Percentiles rank a stretch among this genome's conserved stretches.
These are phyloP conservation scores for Bigelowiella natans DNA, from an alignment of 78 protist genomes.

Conservation along the genomic window DNA sequence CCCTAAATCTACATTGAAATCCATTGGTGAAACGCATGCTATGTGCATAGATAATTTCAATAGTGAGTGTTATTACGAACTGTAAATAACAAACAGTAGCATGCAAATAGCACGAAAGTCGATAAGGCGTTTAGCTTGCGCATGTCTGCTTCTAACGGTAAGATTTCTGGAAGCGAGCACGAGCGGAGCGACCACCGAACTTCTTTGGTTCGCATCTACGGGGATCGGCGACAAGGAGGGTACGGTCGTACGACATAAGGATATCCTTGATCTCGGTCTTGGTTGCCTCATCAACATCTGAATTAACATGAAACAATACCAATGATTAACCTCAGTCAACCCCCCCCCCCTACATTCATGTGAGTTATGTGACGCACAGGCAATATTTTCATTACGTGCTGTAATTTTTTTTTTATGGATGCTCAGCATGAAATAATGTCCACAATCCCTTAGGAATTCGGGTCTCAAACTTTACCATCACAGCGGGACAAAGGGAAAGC, in stretches of 20 bases:
- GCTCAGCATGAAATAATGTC: not conserved
- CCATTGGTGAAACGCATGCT: too few species aligned
- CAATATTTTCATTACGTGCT: too few species aligned
- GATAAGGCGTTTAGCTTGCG: too few species aligned
- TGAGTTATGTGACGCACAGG: too few species aligned
- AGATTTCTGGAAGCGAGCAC: slow-evolving; percentile 96
- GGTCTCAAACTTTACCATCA: not conserved
- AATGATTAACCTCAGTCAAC: not conserved
- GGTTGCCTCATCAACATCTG: slow-evolving; percentile 87
- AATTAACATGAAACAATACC: not conserved
- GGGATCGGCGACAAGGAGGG: slow-evolving; percentile 98
- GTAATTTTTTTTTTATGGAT: too few species aligned
- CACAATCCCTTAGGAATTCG: not conserved
- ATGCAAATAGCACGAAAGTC: too few species aligned
- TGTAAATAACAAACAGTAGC: too few species aligned
- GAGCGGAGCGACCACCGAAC: slow-evolving; percentile 98
- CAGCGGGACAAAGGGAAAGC: not conserved
- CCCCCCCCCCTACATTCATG: too few species aligned
- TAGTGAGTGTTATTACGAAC: too few species aligned
- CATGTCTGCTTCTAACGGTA: too few species aligned
- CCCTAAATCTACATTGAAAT: too few species aligned
- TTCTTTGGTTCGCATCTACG: slow-evolving; percentile 99
- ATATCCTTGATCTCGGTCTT: slow-evolving; percentile 86
- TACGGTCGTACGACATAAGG: slow-evolving; percentile 81
- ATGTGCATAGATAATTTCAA: too few species aligned